Evolutionary conservation across 73 alveolate genomes (phyloP).

Genomic region (Loxodes magnus): DNA sequence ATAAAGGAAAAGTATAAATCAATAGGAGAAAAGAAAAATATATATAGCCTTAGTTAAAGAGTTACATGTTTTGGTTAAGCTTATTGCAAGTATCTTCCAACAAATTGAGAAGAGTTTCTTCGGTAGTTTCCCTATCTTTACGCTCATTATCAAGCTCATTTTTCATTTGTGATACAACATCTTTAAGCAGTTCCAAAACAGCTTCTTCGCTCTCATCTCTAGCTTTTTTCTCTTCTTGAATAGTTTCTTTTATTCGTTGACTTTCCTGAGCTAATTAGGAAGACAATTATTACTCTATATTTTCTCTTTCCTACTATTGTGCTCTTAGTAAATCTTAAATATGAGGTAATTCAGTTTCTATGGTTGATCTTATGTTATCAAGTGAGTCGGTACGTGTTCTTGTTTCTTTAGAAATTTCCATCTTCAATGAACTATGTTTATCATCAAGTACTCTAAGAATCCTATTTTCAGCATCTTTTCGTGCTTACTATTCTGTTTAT

Average conservation of each 20-base stretch:
- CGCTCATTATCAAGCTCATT: conserved; percentile 79
- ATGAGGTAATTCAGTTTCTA: conserved; percentile 65
- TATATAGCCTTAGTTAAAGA: too few species aligned
- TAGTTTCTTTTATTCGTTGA: conserved; percentile 15
- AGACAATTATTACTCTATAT: conserved; percentile 38
- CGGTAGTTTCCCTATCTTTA: conserved; percentile 86
- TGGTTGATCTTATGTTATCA: conserved; percentile 11
- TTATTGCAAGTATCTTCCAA: conserved; percentile 89
- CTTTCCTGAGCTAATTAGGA: conserved; percentile 48
- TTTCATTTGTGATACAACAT: conserved; percentile 71
- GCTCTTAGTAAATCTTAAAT: conserved; percentile 44
- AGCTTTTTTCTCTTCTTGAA: conserved; percentile 46
- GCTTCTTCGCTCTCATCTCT: conserved; percentile 91
- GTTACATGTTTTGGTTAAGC: too few species aligned
- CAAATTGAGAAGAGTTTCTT: conserved; percentile 78
- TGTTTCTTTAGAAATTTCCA: conserved; percentile 4
- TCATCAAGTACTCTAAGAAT: conserved; percentile 1
- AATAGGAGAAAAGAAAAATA: too few species aligned
- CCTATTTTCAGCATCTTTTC: neutral
- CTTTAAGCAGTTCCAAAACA: conserved; percentile 78
- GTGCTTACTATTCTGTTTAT: neutral
- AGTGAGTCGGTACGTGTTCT: conserved; percentile 8
- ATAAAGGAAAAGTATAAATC: too few species aligned
- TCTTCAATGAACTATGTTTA: neutral
- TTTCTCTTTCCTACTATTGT: conserved; percentile 58